Evolutionary conservation across 73 alveolate species (phyloP), one percentile per base, ranked within the genome.

Genomic region (Symbiodinium natans): DNA sequence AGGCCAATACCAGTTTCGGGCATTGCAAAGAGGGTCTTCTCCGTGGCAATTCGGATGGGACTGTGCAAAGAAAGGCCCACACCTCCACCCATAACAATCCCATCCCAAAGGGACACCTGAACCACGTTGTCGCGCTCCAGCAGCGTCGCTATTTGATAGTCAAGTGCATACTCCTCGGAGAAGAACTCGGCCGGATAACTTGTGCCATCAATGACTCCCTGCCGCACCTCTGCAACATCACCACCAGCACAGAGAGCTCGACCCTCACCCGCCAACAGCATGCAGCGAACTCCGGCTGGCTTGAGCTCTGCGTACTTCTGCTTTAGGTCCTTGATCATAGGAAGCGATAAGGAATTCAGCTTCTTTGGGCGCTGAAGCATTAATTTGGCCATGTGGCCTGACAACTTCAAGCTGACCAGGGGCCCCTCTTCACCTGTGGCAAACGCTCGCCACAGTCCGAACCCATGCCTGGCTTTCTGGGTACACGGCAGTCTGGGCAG

Each of bases 21-120:
- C 93, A 46, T 54, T 13, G 93, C 99, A 73, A 95, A 99, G 21
- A 99, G 99, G 33, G 99, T 99, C 82, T 99, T 99, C 89, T 99
- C 99, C 17, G 99, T 99, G 27, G 99, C 99, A 31, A 99, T 96
- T 92, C 99, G 99, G 46, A 99, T 99, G 36, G 99, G 99, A 63
- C 99, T 99, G 99, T 99, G 99, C 40, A 95, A 98, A 38, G 99
- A 99, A 38, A 99, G 95, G 41, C 99, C 99, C 48, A 99, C 99
- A 40, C 99, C 99, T 56, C 99, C 99, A 46, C 99, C 99, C 99
- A 99, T 99, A 17, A 88, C 95, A 25, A 88, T 88, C 48, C 95
- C 95, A 39, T 88, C 95, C 95, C 95, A 88, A 34, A 88, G 85
- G 11, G 95, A 56, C 29, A 88, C 95, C 48, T 88, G 95, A 29